phyloP scores from a whole-genome alignment of 805 yeast genomes.

The Saturnispora hagleri region DNA sequence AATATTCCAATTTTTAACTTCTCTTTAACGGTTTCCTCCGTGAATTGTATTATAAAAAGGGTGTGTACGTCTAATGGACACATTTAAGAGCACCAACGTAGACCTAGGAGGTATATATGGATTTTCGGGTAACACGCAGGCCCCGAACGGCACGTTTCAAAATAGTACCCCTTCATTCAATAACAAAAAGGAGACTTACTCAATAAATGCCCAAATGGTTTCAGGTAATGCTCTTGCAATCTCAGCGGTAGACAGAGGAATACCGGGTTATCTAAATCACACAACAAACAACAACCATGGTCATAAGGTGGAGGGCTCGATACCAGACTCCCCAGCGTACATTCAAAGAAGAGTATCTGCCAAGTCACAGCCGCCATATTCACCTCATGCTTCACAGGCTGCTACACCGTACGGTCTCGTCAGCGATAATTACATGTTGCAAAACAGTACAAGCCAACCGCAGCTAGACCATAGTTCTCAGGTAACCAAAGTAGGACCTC shows the following conservation, averaged over 20 bases:
- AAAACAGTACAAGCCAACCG: not conserved
- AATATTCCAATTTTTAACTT: not conserved
- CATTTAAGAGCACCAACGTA: not conserved
- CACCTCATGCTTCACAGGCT: not conserved
- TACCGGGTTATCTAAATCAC: not conserved
- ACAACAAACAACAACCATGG: not conserved
- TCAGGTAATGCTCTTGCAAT: conserved; percentile 2
- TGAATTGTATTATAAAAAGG: not conserved
- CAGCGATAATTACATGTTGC: not conserved
- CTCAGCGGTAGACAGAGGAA: not conserved
- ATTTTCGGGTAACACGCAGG: not conserved
- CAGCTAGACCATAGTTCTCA: not conserved
- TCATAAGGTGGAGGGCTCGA: not conserved
- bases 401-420: not conserved
- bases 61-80: not conserved
- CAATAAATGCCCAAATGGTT: conserved; percentile 1
- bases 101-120: not conserved
- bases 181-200: not conserved
- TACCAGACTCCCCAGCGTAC: not conserved
- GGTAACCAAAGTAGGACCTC: not conserved
- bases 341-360: not conserved
- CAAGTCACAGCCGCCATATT: not conserved
- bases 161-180: not conserved
- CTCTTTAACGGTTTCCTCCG: not conserved
- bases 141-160: not conserved